Base-by-base conservation (phyloP, 2,329 filamentous ascomycete species). In the Fusarium odoratissimum region DNA sequence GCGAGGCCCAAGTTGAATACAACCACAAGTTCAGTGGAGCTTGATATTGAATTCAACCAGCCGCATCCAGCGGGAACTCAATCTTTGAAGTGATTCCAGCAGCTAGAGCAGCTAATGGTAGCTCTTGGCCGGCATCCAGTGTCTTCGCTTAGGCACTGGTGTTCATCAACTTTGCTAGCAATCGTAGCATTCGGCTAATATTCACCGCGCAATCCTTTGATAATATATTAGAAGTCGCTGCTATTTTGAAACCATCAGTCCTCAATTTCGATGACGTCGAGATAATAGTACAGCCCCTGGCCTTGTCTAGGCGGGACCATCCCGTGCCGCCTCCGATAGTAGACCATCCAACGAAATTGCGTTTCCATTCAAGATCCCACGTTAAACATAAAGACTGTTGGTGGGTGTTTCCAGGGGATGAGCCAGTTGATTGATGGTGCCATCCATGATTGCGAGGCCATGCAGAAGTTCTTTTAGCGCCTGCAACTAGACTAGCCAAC, bases 41-140 rank as follows among this genome's bases (percentile, higher is more conserved):
- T 67, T 62, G 70, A 71, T 60, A 60, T 57, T 69, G 66, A 48
- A 69, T 64, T 72, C 59, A 49, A 57, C 56, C 61, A 63, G 59
- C 66, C 70, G 70, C 70, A 67, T 64, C 58, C 67, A 73, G 71
- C 41, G 37, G 61, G 51, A 60, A 46, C 35, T 33, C 28, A 57
- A 49, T 59, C 35, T 55, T 48, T n/a, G 44, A 52, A 41, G 31
- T 40, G 42, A 56, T n/a, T 31, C 42, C 48, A 55, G 46, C 33
- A 42, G 44, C 57, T 56, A 46, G 38, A 58, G 21, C 25, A 58
- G 33, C 28, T 48, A 64, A 58, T 35, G n/a, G 13, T 40, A 28
- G 31, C 42, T 45, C 41, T 38, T 30, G 33, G 25, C 33, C 48
- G 40, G 56, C 28, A 35, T 49, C 30, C 11, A 49, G 23, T 35